Evolutionary conservation across 148 eudicot species (phyloP).

Genomic region (Cornus suecica): DNA sequence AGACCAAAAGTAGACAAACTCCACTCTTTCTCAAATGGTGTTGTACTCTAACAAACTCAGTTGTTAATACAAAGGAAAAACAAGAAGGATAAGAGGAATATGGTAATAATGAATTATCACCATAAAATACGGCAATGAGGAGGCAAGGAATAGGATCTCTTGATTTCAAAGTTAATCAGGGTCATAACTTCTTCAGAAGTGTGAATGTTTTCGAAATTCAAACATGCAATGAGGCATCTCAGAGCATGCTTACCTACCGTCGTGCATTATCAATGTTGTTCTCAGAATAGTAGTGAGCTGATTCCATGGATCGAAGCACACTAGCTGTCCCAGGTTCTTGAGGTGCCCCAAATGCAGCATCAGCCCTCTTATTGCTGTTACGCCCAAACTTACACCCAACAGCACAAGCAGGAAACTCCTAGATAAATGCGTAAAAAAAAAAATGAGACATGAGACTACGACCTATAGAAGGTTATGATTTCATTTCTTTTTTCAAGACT

Average conservation of each 20-base stretch:
- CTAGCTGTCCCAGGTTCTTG: slow-evolving; percentile 45
- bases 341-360: slow-evolving; percentile 74
- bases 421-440: slow-evolving; percentile 5
- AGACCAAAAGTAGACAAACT: not conserved
- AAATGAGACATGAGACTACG: not conserved
- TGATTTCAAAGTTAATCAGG: too few species aligned
- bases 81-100: not conserved
- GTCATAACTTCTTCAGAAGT: not conserved
- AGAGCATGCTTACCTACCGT: slow-evolving; percentile 88
- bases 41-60: not conserved
- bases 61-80: not conserved
- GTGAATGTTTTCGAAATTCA: not conserved
- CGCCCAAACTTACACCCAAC: slow-evolving; percentile 84
- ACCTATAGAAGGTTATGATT: not conserved
- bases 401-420: slow-evolving; percentile 79
- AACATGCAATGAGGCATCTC: slow-evolving; percentile 11
- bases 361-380: slow-evolving; percentile 43
- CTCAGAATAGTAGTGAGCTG: slow-evolving; percentile 80
- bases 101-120: too few species aligned
- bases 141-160: not conserved
- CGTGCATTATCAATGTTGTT: slow-evolving; percentile 72
- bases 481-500: not conserved
- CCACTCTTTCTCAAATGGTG: not conserved
- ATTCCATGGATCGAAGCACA: slow-evolving; percentile 90
- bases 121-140: not conserved